Evolutionary conservation across 2,329 filamentous ascomycete genomes (phyloP).

Genomic region (Pyrenochaeta sp.): DNA sequence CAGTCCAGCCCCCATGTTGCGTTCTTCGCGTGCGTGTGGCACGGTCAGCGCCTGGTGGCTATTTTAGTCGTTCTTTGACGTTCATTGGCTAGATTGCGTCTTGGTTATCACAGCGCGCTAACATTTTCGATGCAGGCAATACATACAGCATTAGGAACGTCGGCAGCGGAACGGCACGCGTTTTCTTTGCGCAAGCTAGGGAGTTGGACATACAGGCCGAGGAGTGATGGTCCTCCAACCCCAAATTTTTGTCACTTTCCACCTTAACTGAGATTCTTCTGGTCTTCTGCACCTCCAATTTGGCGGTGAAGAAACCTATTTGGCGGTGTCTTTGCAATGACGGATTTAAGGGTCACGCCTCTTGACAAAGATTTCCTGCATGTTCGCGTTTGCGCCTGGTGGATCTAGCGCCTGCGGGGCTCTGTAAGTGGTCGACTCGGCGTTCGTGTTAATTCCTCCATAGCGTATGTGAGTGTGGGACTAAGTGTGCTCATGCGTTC

Average conservation of each 20-base stretch:
- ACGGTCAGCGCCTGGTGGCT: not conserved
- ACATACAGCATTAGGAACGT: slow-evolving; percentile 92
- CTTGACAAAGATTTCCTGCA: not conserved
- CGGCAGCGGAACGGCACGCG: slow-evolving; percentile 72
- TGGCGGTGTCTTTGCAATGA: slow-evolving; percentile 20
- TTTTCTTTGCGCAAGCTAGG: slow-evolving; percentile 94
- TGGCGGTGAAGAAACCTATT: slow-evolving; percentile 25
- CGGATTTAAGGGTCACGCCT: not conserved
- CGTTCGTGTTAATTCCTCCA: slow-evolving; percentile 1
- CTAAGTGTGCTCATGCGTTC: not conserved
- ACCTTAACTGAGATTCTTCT: not conserved
- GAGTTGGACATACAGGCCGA: slow-evolving; percentile 52
- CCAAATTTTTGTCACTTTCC: not conserved
- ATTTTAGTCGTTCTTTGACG: not conserved
- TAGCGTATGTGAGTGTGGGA: not conserved
- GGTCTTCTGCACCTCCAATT: not conserved
- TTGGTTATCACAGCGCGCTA: slow-evolving; percentile 15
- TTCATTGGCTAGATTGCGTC: not conserved
- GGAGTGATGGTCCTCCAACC: not conserved
- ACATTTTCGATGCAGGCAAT: slow-evolving; percentile 70
- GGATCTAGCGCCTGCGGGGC: slow-evolving; percentile 13
- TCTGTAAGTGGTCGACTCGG: not conserved
- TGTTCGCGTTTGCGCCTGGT: slow-evolving; percentile 1
- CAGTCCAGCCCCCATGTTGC: not conserved
- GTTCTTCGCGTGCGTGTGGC: not conserved